Evolutionary conservation across 805 yeast genomes (phyloP), one percentile per base, ranked within the genome.

Genomic region (Ogataea trehaloabstinens): DNA sequence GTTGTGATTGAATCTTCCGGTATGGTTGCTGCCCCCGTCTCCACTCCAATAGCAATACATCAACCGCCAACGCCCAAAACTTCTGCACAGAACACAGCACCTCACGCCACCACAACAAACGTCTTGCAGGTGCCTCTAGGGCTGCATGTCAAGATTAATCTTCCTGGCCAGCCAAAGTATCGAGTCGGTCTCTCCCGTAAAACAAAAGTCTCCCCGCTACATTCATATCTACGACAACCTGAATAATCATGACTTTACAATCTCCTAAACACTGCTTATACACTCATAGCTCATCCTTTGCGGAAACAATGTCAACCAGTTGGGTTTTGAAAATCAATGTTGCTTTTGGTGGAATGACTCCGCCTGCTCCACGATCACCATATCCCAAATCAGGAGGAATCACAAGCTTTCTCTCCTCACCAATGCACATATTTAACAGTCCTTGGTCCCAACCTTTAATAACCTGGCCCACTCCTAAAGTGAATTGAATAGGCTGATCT

Each of bases 361-460:
- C 81, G 34, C 82, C 82, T 37, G 86, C 80, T 35, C 89, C 95
- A 40, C 80, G 59, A 20, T 66, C 63, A 37, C 97, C 97, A 52
- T 89, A 89, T 6, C 77, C 96, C 49, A 87, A 61, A 22, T 73
- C 71, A 5, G 95, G 74, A 33, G 96, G 96, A 56, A 90, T 86
- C 20, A 78, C 75, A 51, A 89, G 69, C 50, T 74, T 81, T 58
- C 96, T 76, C 66, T 81, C 71, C 62, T 89, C 96, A 32, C 96
- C 96, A 60, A 86, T 68, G 64, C 97, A 89, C 95, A 85, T 85
- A 24, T 83, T 80, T 27, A 69, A 51, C 35, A 88, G 66, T 29
- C 96, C 96, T 63, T 82, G 78, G 47, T 89, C 97, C 96, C 96
- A 89, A 42, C 97, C 96, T 44, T 71, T 56, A 56, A 89, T 89